Evolutionary conservation across 257 asterid species (phyloP).

Genomic region (Marsdenia floribunda): DNA sequence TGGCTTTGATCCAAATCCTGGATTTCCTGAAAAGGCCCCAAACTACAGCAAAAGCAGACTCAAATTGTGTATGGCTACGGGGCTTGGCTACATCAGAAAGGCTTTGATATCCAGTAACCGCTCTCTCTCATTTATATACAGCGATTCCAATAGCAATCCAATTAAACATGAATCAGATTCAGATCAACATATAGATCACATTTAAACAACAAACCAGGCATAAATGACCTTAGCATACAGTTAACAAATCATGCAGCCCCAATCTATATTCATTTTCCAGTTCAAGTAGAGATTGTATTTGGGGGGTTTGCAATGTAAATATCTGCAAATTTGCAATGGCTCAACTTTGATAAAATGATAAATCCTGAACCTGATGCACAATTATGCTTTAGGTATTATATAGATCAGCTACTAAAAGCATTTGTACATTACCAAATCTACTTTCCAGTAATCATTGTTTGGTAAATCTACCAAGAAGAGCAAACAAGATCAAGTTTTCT

Average conservation of each 20-base stretch:
- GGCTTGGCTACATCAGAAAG: background rate
- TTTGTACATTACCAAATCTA: background rate
- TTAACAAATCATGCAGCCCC: background rate
- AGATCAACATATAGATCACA: background rate
- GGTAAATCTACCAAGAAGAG: background rate
- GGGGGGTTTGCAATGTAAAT: background rate
- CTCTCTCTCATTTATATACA: background rate
- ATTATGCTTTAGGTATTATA: background rate
- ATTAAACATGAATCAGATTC: background rate
- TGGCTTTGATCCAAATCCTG: background rate
- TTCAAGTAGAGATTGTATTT: background rate
- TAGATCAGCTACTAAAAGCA: background rate
- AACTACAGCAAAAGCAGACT: background rate
- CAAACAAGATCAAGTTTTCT: background rate
- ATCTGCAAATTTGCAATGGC: background rate
- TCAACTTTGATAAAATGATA: background rate
- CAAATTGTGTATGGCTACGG: background rate
- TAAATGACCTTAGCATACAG: background rate
- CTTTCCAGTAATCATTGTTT: background rate
- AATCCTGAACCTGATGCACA: background rate
- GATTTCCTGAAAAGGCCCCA: background rate
- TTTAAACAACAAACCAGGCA: background rate
- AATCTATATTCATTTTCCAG: background rate
- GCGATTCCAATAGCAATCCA: background rate
- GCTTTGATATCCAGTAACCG: background rate